Percentiles rank a stretch among this genome's conserved stretches.
Evolutionary conservation across 2,329 filamentous ascomycete genomes (phyloP).

Genomic region (Leptodontidium sp.): DNA sequence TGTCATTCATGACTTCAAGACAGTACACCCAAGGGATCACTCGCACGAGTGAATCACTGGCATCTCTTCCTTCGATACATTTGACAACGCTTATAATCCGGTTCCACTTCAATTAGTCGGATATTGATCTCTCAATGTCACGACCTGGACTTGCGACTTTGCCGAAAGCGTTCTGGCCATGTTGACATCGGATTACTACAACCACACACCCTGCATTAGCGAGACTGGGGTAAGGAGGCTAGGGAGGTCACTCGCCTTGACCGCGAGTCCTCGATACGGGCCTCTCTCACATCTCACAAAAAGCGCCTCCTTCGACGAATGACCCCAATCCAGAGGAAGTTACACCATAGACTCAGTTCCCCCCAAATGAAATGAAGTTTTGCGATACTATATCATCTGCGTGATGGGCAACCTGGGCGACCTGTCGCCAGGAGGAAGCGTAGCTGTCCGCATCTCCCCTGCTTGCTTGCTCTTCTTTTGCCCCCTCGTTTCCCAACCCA

Average conservation of each 20-base stretch:
- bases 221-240: conserved; percentile 16
- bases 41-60: too few species aligned
- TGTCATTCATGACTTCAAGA: too few species aligned
- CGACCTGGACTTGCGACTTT: neutral
- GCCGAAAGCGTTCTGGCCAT: neutral
- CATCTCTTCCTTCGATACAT: too few species aligned
- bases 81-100: too few species aligned
- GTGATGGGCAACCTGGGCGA: conserved; percentile 77
- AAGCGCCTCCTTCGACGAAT: neutral
- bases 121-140: neutral
- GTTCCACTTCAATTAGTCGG: too few species aligned
- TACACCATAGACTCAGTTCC: conserved; percentile 21
- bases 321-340: neutral
- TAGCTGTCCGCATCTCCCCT: conserved; percentile 65
- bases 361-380: conserved; percentile 42
- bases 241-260: conserved; percentile 27
- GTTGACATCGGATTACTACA: neutral
- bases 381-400: conserved; percentile 39
- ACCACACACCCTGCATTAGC: conserved; percentile 14
- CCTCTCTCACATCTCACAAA: conserved; percentile 10
- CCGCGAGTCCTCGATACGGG: conserved; percentile 20
- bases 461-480: neutral
- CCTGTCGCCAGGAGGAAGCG: conserved; percentile 79
- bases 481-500: conserved; percentile 17
- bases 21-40: too few species aligned